phyloP scores from a whole-genome alignment of 1,284 basidiomycete genomes.

The Pseudozyma sp. region DNA sequence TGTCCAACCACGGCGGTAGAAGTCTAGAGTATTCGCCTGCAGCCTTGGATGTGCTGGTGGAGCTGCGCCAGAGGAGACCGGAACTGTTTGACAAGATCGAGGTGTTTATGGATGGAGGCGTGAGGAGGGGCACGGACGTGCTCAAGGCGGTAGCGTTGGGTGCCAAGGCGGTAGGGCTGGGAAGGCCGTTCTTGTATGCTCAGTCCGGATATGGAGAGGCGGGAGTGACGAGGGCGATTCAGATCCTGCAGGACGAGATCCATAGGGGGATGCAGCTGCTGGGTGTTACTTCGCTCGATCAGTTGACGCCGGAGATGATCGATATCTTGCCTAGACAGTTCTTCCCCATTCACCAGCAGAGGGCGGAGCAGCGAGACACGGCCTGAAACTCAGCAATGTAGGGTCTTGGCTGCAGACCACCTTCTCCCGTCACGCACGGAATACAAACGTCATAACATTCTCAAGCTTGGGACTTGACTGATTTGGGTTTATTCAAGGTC shows the following conservation, averaged over 20 bases:
- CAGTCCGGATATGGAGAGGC: constrained; percentile 88
- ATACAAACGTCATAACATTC: too few species aligned
- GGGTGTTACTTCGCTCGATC: constrained; percentile 78
- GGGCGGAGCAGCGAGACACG: constrained; percentile 1
- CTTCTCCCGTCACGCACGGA: too few species aligned
- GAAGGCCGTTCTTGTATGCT: constrained; percentile 88
- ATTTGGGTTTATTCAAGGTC: too few species aligned
- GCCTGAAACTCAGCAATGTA: neutral
- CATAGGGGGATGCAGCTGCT: constrained; percentile 81
- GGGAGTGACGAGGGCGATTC: constrained; percentile 79
- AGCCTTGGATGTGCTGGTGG: constrained; percentile 71
- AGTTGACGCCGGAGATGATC: constrained; percentile 85
- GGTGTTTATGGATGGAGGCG: constrained; percentile 91
- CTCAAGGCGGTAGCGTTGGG: constrained; percentile 86
- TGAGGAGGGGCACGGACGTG: constrained; percentile 78
- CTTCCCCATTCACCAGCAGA: constrained; percentile 18
- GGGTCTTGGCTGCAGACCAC: too few species aligned
- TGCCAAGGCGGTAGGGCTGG: constrained; percentile 87
- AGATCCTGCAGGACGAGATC: constrained; percentile 84
- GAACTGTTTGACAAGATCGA: constrained; percentile 74
- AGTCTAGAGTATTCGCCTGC: constrained; percentile 64
- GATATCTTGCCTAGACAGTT: constrained; percentile 58
- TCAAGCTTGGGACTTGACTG: too few species aligned
- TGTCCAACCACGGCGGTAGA: constrained; percentile 71
- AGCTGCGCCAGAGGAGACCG: constrained; percentile 75